Base-by-base conservation (phyloP, 169 alveolate genomes). In the Plasmodium vivax region DNA sequence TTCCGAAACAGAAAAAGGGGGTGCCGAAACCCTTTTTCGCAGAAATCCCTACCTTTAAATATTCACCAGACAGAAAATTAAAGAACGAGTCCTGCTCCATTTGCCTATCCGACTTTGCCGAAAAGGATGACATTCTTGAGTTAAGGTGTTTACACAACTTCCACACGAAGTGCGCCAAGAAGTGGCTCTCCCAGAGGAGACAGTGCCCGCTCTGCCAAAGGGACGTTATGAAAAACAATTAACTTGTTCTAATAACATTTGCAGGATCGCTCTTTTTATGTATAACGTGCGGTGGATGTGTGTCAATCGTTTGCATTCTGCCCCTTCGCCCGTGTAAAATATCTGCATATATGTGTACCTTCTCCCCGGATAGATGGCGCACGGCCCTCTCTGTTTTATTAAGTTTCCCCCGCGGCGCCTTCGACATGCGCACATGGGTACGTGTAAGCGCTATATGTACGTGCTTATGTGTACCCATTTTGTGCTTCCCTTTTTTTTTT, bases 161-260 rank as follows among this genome's bases (percentile, higher is more conserved):
- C 72, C 98, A 96, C 72, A 94, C 75, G 14, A 92, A 58, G 62
- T 96, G 98, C 62, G 96, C 96, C 3, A 96, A 96, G 80, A 90
- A 83, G 74, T 96, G 98, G 98, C 83, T 96, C 30, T 77, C 90
- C 36, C 82, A 93, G 43, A 96, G 97, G 84, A 90, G 90, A 51
- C 80, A 75, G 7, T 96, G 98, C 58, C 98, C 98, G 32, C 83
- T 95, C 36, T 96, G 98, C 84, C 94, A 88, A 88, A 88, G 94
- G 77, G 94, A 88, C 32, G 94, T 88, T 58, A 88, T 88, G 94
- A 88, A 88, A 41, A 38, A 14, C 7, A 36, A 79, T 14, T 88
- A 51, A 68, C n/a, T 14, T 83, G 36, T 47, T 23, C 5, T 30
- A 32, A 3, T n/a, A 23, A 41, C 45, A 6, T n/a, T 51, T 51